phyloP scores from a whole-genome alignment of 495 filamentous ascomycete genomes.

The Daldinia caldariorum region DNA sequence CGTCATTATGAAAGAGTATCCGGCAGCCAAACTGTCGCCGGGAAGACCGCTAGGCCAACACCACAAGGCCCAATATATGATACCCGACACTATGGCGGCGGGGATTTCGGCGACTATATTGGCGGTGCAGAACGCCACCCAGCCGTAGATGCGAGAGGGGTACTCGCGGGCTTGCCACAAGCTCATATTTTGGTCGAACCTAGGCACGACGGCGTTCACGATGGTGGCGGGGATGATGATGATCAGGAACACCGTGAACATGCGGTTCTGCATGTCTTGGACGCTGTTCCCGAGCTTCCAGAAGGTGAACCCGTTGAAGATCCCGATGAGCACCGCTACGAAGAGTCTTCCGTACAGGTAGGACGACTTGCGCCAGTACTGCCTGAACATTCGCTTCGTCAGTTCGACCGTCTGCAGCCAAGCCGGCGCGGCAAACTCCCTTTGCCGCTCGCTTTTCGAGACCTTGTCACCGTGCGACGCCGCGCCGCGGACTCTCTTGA shows the following conservation, averaged over 20 bases:
- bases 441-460: constrained; percentile 10
- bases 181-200: constrained; percentile 80
- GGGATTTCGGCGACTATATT: constrained; percentile 82
- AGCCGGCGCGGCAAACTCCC: constrained; percentile 52
- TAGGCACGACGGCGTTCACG: constrained; percentile 80
- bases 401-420: constrained; percentile 58
- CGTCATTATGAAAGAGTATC: constrained; percentile 87
- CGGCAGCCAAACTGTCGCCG: constrained; percentile 67
- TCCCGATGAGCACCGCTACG: constrained; percentile 60
- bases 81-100: constrained; percentile 66
- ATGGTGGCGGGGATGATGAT: constrained; percentile 77
- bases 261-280: constrained; percentile 78
- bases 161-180: constrained; percentile 82
- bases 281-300: constrained; percentile 74
- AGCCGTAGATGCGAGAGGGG: constrained; percentile 81
- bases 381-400: constrained; percentile 73
- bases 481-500: constrained; percentile 57
- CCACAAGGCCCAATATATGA: constrained; percentile 81
- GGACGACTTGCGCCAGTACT: constrained; percentile 80
- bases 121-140: constrained; percentile 83
- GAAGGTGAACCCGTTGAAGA: constrained; percentile 92
- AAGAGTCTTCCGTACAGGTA: constrained; percentile 77
- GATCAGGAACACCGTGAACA: constrained; percentile 82
- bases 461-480: constrained; percentile 50
- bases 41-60: constrained; percentile 82